Conservation (phyloP, 169 alveolate genomes). For the Plasmodium reichenowi region DNA sequence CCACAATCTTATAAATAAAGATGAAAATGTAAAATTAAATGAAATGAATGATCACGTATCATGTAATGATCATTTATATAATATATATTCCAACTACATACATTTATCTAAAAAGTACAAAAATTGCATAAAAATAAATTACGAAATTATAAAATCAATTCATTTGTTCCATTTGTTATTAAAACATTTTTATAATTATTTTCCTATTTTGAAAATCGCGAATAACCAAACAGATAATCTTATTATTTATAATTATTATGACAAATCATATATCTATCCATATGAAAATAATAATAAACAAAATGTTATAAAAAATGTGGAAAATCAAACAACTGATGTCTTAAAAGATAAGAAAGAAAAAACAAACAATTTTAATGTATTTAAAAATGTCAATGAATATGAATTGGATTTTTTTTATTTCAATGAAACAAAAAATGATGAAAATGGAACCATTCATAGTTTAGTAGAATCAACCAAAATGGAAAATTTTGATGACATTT, state of each 20-base stretch:
- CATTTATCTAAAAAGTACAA: constrained; percentile 47
- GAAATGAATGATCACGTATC: background rate
- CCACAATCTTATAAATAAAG: background rate
- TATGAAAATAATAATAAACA: constrained; percentile 9
- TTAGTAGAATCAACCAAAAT: constrained; percentile 24
- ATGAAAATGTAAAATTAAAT: background rate
- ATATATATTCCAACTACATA: constrained; percentile 37
- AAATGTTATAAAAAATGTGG: constrained; percentile 6
- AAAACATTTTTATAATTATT: constrained; percentile 65
- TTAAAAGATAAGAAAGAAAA: constrained; percentile 2
- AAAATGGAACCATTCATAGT: constrained; percentile 22
- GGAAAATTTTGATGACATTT: constrained; percentile 24
- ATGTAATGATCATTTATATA: background rate
- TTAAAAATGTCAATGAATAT: constrained; percentile 65
- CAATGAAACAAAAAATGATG: constrained; percentile 35
- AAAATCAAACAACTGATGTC: background rate
- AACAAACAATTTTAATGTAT: constrained; percentile 18
- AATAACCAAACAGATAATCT: constrained; percentile 33
- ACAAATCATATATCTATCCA: constrained; percentile 29
- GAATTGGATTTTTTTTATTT: constrained; percentile 66
- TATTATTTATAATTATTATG: constrained; percentile 54
- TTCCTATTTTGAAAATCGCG: constrained; percentile 26
- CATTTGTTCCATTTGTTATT: constrained; percentile 53
- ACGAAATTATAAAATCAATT: constrained; percentile 37
- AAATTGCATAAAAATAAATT: constrained; percentile 56